These are phyloP conservation scores for Panicum virgatum DNA, from an alignment of 202 grass and related monocot species.

Conservation along the genomic window DNA sequence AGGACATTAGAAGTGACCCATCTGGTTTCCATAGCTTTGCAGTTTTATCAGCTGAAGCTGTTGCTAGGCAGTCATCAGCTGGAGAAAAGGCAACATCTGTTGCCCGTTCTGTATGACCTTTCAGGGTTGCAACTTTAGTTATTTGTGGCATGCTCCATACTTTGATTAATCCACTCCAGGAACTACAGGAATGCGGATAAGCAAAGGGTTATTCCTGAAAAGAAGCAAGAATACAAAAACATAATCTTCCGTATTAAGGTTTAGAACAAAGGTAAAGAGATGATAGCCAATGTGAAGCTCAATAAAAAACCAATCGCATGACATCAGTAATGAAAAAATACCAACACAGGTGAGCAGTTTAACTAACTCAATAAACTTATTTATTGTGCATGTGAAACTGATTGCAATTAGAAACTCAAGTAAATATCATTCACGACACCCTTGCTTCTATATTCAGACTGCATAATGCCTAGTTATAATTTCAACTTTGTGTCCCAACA, in stretches of 20 bases:
- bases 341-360: not conserved
- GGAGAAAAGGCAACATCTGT: constrained; percentile 97
- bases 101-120: constrained; percentile 85
- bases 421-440: not conserved
- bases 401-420: not conserved
- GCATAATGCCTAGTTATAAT: not conserved
- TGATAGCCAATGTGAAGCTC: not conserved
- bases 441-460: constrained; percentile 8
- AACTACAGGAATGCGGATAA: constrained; percentile 57
- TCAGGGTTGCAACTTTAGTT: constrained; percentile 75
- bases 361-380: constrained; percentile 19
- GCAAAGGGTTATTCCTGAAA: constrained; percentile 43
- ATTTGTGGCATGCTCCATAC: constrained; percentile 96
- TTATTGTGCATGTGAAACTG: not conserved
- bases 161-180: constrained; percentile 84
- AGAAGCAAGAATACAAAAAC: constrained; percentile 24
- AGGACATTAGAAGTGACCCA: constrained; percentile 76
- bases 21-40: constrained; percentile 82
- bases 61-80: constrained; percentile 59
- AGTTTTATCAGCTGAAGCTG: constrained; percentile 87
- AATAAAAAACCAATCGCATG: constrained; percentile 15
- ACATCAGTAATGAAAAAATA: not conserved
- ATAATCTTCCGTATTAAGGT: constrained; percentile 33
- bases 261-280: constrained; percentile 16
- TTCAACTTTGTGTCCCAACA: not conserved